These are phyloP conservation scores for Polychytrium aggregatum DNA, from an alignment of 192 early-diverging fungal genomes.

Conservation along the genomic window DNA sequence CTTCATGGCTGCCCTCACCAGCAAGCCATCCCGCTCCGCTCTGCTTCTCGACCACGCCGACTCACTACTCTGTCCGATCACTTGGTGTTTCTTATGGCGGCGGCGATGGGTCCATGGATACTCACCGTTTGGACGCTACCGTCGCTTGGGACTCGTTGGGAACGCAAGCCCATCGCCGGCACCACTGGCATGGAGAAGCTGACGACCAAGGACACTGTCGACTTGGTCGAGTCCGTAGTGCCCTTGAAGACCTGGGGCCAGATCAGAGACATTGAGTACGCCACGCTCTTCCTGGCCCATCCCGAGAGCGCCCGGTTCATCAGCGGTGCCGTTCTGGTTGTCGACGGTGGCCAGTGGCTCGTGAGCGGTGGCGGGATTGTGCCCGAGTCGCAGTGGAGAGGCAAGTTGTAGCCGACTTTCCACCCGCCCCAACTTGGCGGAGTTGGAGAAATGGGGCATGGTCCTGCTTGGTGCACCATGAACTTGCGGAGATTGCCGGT, in stretches of 20 bases:
- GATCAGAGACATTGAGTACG: constrained; percentile 58
- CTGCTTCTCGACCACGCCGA: not conserved
- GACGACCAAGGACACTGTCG: constrained; percentile 1
- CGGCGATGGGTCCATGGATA: not conserved
- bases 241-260: constrained; percentile 28
- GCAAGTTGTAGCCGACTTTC: too few relatives aligned
- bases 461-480: too few relatives aligned
- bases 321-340: constrained; percentile 44
- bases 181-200: constrained; percentile 27
- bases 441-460: too few relatives aligned
- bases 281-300: constrained; percentile 54
- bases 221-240: constrained; percentile 1
- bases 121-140: not conserved
- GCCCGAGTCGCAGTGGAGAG: too few relatives aligned
- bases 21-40: not conserved
- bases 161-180: constrained; percentile 25
- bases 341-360: constrained; percentile 55
- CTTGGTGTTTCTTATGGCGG: not conserved
- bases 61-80: not conserved
- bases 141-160: not conserved
- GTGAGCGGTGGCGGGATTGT: too few relatives aligned
- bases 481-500: too few relatives aligned
- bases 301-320: constrained; percentile 51
- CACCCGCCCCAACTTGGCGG: too few relatives aligned
- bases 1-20: not conserved